These are phyloP conservation scores for Cardamine occulta DNA, from an alignment of 345 rosid genomes.

Conservation along the genomic window DNA sequence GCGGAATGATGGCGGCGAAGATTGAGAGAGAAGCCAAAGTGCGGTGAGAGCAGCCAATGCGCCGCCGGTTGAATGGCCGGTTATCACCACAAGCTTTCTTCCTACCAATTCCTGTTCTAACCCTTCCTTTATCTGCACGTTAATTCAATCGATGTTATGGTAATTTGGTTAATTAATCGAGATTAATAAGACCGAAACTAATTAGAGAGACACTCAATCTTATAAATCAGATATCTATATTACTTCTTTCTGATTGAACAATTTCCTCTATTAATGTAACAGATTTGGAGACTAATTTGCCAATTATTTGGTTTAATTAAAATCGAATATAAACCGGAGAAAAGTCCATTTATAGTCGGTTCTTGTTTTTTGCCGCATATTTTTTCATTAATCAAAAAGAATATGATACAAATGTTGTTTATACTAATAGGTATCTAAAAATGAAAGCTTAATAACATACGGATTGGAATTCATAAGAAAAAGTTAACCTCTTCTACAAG, in stretches of 20 bases:
- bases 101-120: conserved; percentile 32
- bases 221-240: too few relatives aligned
- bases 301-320: not conserved
- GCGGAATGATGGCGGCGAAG: conserved; percentile 35
- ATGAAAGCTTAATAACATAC: too few relatives aligned
- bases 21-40: conserved; percentile 73
- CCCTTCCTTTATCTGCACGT: conserved; percentile 26
- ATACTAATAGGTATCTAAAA: too few relatives aligned
- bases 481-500: too few relatives aligned
- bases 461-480: too few relatives aligned
- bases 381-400: too few relatives aligned
- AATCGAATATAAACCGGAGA: not conserved
- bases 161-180: not conserved
- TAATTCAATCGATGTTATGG: not conserved
- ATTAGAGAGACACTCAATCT: too few relatives aligned
- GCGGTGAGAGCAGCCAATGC: conserved; percentile 71
- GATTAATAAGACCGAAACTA: too few relatives aligned
- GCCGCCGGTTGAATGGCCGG: conserved; percentile 91
- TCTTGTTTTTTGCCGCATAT: not conserved
- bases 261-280: not conserved
- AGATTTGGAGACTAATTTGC: not conserved
- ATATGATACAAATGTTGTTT: too few relatives aligned
- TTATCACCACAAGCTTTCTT: conserved; percentile 58
- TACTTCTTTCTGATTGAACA: too few relatives aligned
- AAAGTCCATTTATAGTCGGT: not conserved